Conservation (phyloP, 768 basidiomycete species). For the Rhizopogon sp. region DNA sequence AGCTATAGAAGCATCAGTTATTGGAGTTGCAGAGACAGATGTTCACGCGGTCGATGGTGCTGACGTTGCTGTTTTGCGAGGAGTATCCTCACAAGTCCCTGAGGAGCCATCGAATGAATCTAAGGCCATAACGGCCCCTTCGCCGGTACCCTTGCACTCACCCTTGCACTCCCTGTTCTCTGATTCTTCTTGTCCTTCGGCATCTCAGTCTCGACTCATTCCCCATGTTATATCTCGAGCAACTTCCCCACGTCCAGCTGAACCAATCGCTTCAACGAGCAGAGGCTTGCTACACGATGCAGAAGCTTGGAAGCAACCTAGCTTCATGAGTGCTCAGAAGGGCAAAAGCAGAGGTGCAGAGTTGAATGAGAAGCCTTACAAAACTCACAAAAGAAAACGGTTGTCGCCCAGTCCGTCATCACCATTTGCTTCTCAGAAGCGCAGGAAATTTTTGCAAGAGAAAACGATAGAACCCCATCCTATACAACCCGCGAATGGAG, state of each 20-base stretch:
- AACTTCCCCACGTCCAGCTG: not conserved
- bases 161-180: slow-evolving; percentile 26
- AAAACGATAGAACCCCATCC: not conserved
- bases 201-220: not conserved
- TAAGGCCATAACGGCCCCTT: not conserved
- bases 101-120: not conserved
- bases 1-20: not conserved
- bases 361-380: not conserved
- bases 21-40: not conserved
- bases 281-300: slow-evolving; percentile 17
- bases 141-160: slow-evolving; percentile 1
- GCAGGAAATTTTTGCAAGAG: slow-evolving; percentile 2
- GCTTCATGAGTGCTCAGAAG: slow-evolving; percentile 19
- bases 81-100: not conserved
- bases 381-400: not conserved
- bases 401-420: slow-evolving; percentile 4
- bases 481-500: not conserved
- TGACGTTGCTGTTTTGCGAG: slow-evolving; percentile 2
- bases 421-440: slow-evolving; percentile 11
- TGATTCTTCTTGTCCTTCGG: not conserved
- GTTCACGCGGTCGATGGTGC: slow-evolving; percentile 3
- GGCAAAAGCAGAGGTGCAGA: slow-evolving; percentile 1
- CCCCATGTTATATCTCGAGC: not conserved
- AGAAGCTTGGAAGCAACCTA: slow-evolving; percentile 26
- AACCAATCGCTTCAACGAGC: not conserved